Conservation (phyloP, 495 filamentous ascomycete genomes). For the Neohortaea acidophila region DNA sequence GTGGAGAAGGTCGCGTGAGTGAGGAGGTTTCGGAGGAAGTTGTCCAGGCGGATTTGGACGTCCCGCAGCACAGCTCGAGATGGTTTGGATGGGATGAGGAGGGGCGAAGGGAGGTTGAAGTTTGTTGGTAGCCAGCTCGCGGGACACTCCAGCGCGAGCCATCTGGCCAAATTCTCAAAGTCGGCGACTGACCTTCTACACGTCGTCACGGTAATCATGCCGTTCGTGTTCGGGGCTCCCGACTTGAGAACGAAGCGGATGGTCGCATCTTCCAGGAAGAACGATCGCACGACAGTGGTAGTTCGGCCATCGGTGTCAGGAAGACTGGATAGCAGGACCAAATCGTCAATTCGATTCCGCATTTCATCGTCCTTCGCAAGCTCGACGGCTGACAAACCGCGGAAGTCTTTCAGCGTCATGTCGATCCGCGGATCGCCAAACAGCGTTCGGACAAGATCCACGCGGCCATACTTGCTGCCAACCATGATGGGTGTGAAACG, state of each 20-base stretch:
- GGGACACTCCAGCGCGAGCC: slow-evolving; percentile 82
- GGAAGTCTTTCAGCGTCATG: slow-evolving; percentile 62
- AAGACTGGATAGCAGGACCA: slow-evolving; percentile 64
- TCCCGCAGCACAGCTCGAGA: slow-evolving; percentile 76
- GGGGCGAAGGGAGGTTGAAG: slow-evolving; percentile 65
- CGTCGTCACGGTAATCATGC: slow-evolving; percentile 79
- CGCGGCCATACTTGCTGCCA: slow-evolving; percentile 93
- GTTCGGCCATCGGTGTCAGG: slow-evolving; percentile 62
- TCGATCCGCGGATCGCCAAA: slow-evolving; percentile 83
- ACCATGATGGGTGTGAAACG: slow-evolving; percentile 94
- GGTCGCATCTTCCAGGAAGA: slow-evolving; percentile 93
- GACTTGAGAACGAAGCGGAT: slow-evolving; percentile 90
- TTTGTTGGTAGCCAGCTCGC: slow-evolving; percentile 85
- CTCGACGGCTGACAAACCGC: slow-evolving; percentile 89
- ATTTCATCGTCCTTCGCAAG: slow-evolving; percentile 97
- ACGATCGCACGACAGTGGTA: slow-evolving; percentile 89
- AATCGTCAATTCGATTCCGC: slow-evolving; percentile 85
- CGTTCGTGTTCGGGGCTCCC: slow-evolving; percentile 50
- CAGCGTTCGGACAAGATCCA: slow-evolving; percentile 78
- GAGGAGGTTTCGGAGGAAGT: slow-evolving; percentile 71
- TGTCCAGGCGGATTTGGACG: slow-evolving; percentile 72
- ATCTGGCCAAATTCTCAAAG: slow-evolving; percentile 78
- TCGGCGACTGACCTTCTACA: slow-evolving; percentile 79
- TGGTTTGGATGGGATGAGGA: slow-evolving; percentile 82
- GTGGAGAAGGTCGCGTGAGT: slow-evolving; percentile 86